Evolutionary conservation across 805 yeast genomes (phyloP).

Genomic region (Torulaspora delbrueckii): DNA sequence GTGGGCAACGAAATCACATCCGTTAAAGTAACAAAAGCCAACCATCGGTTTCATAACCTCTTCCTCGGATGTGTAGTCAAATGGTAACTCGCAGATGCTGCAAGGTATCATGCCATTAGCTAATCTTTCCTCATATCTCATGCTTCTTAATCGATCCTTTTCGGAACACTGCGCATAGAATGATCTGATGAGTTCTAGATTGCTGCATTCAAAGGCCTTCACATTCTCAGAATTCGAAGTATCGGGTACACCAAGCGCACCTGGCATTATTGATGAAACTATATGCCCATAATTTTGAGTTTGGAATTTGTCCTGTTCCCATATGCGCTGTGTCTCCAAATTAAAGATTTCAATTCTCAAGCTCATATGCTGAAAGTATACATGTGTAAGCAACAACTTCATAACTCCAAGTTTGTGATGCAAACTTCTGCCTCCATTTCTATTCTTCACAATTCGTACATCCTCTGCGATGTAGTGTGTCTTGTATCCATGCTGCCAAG

Average conservation of each 20-base stretch:
- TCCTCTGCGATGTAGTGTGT: constrained; percentile 52
- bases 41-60: constrained; percentile 31
- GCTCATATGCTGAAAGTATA: constrained; percentile 43
- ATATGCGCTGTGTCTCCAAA: constrained; percentile 20
- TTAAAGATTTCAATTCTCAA: constrained; percentile 46
- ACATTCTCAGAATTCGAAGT: constrained; percentile 14
- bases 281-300: neutral
- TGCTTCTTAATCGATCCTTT: constrained; percentile 12
- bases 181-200: constrained; percentile 25
- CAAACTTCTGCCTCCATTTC: constrained; percentile 39
- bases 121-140: constrained; percentile 20
- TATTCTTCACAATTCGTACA: constrained; percentile 38
- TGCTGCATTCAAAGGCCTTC: constrained; percentile 17
- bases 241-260: constrained; percentile 9
- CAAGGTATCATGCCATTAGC: constrained; percentile 31
- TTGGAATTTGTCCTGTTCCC: constrained; percentile 26
- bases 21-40: constrained; percentile 33
- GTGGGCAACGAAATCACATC: constrained; percentile 38
- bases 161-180: constrained; percentile 23
- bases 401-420: constrained; percentile 47
- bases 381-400: constrained; percentile 40
- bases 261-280: neutral
- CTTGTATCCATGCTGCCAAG: constrained; percentile 69
- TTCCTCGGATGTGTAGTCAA: constrained; percentile 37
- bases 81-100: constrained; percentile 27